A percentile compares a stretch with the other conserved stretches of the same genome.
Conservation (phyloP, 208 protist genomes). For the Tritrichomonas musculus region DNA sequence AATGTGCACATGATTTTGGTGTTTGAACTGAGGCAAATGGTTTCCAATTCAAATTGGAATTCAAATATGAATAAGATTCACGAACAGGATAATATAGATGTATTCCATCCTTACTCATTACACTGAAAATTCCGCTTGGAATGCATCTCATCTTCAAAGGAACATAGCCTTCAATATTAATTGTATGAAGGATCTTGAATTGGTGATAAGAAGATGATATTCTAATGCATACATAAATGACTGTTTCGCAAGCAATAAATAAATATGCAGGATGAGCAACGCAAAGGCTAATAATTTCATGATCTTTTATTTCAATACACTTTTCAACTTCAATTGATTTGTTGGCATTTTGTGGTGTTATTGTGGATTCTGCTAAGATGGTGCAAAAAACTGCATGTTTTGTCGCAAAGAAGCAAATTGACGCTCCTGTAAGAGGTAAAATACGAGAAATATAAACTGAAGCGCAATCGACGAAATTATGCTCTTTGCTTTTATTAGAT, state of each 20-base stretch:
- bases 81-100: background rate
- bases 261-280: background rate
- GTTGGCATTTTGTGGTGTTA: too few relatives aligned
- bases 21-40: background rate
- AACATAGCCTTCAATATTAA: background rate
- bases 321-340: too few relatives aligned
- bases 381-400: background rate
- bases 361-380: background rate
- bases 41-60: background rate
- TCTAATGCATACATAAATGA: background rate
- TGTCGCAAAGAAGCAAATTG: background rate
- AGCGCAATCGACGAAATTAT: background rate
- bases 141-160: background rate
- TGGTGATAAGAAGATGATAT: background rate
- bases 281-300: background rate
- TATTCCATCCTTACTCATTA: background rate
- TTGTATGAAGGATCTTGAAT: background rate
- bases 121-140: slow-evolving; percentile 1
- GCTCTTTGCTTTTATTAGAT: too few relatives aligned
- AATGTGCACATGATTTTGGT: background rate
- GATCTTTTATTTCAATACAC: background rate
- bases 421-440: background rate
- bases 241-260: background rate
- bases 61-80: background rate
- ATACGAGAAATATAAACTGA: background rate